Evolutionary conservation across 2,329 filamentous ascomycete genomes (phyloP), one percentile per base, ranked within the genome.

Genomic region (Cercospora sp.): DNA sequence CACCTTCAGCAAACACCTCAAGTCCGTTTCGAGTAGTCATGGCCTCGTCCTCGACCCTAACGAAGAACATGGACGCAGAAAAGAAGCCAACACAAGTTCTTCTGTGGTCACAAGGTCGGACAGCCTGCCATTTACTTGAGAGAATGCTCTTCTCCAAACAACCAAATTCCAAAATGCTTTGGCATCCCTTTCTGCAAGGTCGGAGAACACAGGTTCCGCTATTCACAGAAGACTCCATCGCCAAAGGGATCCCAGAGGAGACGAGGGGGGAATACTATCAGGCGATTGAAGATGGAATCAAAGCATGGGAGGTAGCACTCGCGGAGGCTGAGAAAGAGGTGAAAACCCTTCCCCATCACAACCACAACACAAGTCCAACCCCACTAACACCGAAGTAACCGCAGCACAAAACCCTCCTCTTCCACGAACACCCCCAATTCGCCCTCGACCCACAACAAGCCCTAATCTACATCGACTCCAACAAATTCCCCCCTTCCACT

Each of bases 371-470:
- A 43, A 43, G 5, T 43, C 37, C 37, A 43, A 43, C 7, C 37
- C 37, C 37, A 43, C 37, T n/a, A 43, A 30, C 63, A 37, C 57
- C 28, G 28, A 66, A 18, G 34, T 16, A 55, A 49, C 2, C n/a
- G 21, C 49, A 66, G 63, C 45, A 61, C 13, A 66, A 66, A 37
- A 49, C 49, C n/a, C 26, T 61, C 12, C 45, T 61, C 55, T 24
- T 66, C 18, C 63, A 66, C 63, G 63, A 66, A 45, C 63, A 66
- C 26, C 40, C 57, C 8, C 63, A 66, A 55, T 66, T 66, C 51
- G 55, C 63, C 55, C 55, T 59, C 55, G 30, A 59, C n/a, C 24
- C 30, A 10, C 24, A 59, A 10, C 55, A 30, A 59, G 55, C 55
- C 7, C n/a, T 43, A 45, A 7, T 26, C 16, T 43, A 43, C 37